These are phyloP conservation scores for Solanum sejunctum DNA, from an alignment of 257 asterid species.

Conservation along the genomic window DNA sequence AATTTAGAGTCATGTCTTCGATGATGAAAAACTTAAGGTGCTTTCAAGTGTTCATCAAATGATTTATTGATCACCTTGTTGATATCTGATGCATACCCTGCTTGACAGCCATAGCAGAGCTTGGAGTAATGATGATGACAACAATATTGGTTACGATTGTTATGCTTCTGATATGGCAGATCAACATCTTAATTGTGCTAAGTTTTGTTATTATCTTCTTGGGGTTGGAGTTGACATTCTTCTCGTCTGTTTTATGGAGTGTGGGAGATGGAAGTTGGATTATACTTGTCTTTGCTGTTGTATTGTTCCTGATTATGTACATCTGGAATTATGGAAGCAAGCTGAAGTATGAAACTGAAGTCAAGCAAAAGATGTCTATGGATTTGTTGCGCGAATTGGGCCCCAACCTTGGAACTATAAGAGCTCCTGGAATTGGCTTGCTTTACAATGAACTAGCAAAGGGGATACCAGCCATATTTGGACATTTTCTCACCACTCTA, in stretches of 20 bases:
- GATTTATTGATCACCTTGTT: neutral
- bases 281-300: conserved; percentile 68
- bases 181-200: conserved; percentile 56
- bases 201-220: conserved; percentile 51
- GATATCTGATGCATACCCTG: conserved; percentile 19
- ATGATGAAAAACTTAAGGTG: neutral
- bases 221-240: conserved; percentile 77
- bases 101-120: conserved; percentile 82
- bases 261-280: conserved; percentile 98
- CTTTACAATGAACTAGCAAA: conserved; percentile 85
- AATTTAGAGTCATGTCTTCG: neutral
- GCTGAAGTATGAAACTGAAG: conserved; percentile 88
- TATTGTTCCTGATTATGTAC: conserved; percentile 69
- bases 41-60: neutral
- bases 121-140: conserved; percentile 96
- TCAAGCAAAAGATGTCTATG: conserved; percentile 73
- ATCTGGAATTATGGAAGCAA: conserved; percentile 96
- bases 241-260: conserved; percentile 85
- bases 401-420: conserved; percentile 70
- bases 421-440: conserved; percentile 97
- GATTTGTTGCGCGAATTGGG: conserved; percentile 78
- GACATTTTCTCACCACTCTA: conserved; percentile 79
- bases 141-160: conserved; percentile 77
- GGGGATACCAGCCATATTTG: conserved; percentile 91
- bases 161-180: conserved; percentile 98